Conservation (phyloP, 331 rosid species). For the Malus hybrid region DNA sequence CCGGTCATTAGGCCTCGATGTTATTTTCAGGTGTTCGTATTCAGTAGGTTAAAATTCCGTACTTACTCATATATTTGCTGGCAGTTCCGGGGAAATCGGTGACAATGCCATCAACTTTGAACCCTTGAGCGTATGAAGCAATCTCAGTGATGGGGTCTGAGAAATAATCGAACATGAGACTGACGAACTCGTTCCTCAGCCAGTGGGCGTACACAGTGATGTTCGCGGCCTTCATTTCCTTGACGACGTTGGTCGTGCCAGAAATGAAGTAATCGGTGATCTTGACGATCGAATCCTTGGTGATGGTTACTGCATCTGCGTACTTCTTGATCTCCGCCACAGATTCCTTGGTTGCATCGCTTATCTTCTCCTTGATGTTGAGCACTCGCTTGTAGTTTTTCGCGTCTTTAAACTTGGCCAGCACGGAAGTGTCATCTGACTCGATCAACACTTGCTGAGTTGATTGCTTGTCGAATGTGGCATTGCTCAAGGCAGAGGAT, state of each 20-base stretch:
- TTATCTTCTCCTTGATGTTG: constrained; percentile 14
- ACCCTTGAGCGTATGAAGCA: constrained; percentile 35
- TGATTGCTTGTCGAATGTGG: constrained; percentile 62
- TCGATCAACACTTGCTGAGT: constrained; percentile 55
- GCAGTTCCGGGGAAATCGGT: constrained; percentile 81
- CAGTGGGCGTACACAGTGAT: constrained; percentile 38
- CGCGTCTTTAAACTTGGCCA: constrained; percentile 46
- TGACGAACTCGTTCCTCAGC: constrained; percentile 54
- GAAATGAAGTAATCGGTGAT: constrained; percentile 14
- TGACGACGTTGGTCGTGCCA: constrained; percentile 28
- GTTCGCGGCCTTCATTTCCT: constrained; percentile 51
- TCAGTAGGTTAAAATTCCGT: no score
- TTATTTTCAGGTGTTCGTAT: no score
- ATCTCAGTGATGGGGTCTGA: constrained; percentile 59
- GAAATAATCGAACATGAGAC: constrained; percentile 60
- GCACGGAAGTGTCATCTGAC: constrained; percentile 73
- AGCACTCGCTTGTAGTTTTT: constrained; percentile 59
- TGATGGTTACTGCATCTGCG: constrained; percentile 54
- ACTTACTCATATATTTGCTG: constrained; percentile 55
- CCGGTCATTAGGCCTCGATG: no score
- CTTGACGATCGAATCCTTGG: constrained; percentile 14
- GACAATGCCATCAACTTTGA: constrained; percentile 53
- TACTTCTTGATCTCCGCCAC: constrained; percentile 57
- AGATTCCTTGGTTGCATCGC: constrained; percentile 31
- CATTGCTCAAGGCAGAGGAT: constrained; percentile 44